Conservation (phyloP, 306 rosid genomes). For the Medicago ruthenica region DNA sequence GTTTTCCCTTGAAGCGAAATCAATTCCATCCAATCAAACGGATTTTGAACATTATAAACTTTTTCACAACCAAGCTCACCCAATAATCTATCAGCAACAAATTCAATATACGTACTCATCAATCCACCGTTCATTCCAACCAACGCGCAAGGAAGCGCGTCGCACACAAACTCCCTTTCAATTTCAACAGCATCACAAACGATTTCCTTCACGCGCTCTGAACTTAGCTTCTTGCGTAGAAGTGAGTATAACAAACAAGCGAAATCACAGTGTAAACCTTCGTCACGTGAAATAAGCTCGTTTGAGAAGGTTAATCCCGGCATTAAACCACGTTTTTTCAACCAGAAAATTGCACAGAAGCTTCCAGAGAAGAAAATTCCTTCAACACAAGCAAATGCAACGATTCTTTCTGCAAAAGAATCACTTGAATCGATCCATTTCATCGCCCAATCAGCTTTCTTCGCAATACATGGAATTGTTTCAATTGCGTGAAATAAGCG, state of each 20-base stretch:
- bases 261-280: slow-evolving; percentile 82
- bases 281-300: slow-evolving; percentile 87
- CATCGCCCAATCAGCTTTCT: slow-evolving; percentile 76
- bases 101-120: slow-evolving; percentile 84
- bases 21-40: slow-evolving; percentile 96
- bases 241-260: slow-evolving; percentile 72
- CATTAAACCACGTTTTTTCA: slow-evolving; percentile 87
- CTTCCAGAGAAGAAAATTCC: slow-evolving; percentile 92
- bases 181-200: slow-evolving; percentile 70
- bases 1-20: slow-evolving; percentile 93
- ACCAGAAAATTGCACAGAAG: slow-evolving; percentile 87
- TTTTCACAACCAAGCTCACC: slow-evolving; percentile 67
- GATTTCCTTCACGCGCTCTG: slow-evolving; percentile 66
- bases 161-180: slow-evolving; percentile 84
- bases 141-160: slow-evolving; percentile 80
- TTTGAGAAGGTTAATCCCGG: slow-evolving; percentile 83
- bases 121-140: slow-evolving; percentile 82
- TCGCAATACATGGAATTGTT: slow-evolving; percentile 70
- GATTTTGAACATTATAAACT: slow-evolving; percentile 67
- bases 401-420: slow-evolving; percentile 53
- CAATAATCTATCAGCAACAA: slow-evolving; percentile 79
- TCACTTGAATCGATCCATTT: slow-evolving; percentile 55
- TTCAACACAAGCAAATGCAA: slow-evolving; percentile 87
- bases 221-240: slow-evolving; percentile 52
- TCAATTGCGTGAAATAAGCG: slow-evolving; percentile 66